Evolutionary conservation across 2,329 filamentous ascomycete genomes (phyloP).

Genomic region (Pezicula neosporulosa): DNA sequence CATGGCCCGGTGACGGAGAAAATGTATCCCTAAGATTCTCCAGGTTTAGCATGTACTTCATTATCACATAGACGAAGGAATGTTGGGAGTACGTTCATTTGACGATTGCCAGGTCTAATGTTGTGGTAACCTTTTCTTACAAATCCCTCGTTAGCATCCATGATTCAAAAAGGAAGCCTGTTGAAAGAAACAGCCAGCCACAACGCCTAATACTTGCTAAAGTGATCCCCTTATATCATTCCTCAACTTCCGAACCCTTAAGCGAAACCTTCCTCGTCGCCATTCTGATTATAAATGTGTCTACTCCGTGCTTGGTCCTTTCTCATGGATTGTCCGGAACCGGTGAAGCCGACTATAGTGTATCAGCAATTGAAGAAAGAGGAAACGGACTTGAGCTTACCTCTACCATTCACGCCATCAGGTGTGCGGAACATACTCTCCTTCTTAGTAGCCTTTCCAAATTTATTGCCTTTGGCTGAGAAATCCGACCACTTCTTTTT

Average conservation of each 20-base stretch:
- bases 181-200: slow-evolving; percentile 24
- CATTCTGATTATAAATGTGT: slow-evolving; percentile 78
- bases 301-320: slow-evolving; percentile 81
- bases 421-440: slow-evolving; percentile 97
- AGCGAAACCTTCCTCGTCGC: slow-evolving; percentile 56
- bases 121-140: not conserved
- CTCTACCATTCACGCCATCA: slow-evolving; percentile 80
- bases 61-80: not conserved
- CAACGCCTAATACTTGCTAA: slow-evolving; percentile 30
- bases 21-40: too few species aligned
- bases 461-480: slow-evolving; percentile 66
- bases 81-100: not conserved
- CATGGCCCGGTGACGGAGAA: too few species aligned
- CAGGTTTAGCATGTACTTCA: not conserved
- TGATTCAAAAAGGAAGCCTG: slow-evolving; percentile 16
- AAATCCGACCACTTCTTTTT: slow-evolving; percentile 97
- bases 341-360: slow-evolving; percentile 82
- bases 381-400: slow-evolving; percentile 43
- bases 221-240: slow-evolving; percentile 29
- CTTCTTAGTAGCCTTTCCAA: slow-evolving; percentile 68
- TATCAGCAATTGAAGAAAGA: slow-evolving; percentile 25
- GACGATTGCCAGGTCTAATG: not conserved
- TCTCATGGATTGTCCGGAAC: slow-evolving; percentile 92
- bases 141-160: slow-evolving; percentile 39
- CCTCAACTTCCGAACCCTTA: slow-evolving; percentile 2